Base-by-base conservation (phyloP, 805 yeast species). In the Grigorovia humatica region DNA sequence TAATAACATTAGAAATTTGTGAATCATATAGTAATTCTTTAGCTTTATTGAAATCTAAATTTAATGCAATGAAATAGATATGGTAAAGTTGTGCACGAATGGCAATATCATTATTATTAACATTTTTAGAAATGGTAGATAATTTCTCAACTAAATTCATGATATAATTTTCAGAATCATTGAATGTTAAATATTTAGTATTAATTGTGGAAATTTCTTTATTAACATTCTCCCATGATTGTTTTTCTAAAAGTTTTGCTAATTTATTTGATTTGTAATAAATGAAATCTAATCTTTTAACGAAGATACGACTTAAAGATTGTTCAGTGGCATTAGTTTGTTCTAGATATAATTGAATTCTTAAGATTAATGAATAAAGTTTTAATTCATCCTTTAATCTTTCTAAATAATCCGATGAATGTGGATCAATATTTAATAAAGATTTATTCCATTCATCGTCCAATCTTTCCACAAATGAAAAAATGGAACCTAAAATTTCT, bases 361-460 rank as follows among this genome's bases (percentile, higher is more conserved):
- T 82, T 55, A 93, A 78, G 55, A 93, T 77, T 65, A 88, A 75
- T 51, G 76, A 75, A 73, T 89, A 91, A 51, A 93, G 75, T 42
- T 71, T 71, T 55, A 82, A 76, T 73, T 93, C 99, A 69, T 90
- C 96, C 69, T 83, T 84, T 65, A 93, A 78, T 68, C 98, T 81
- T 59, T 84, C 86, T 59, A 93, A 79, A 70, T 91, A 93, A 70
- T 93, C 99, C 52, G 88, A 83, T 23, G 97, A 85, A 68, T 93
- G 97, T 46, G 97, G 96, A 69, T 93, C 98, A 62, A 88, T 83
- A 59, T 80, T 80, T 66, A 90, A 89, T 62, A 93, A 77, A 47
- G 95, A 88, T 59, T 84, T 82, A 55, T 86, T 85, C 63, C 90
- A 84, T 73, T 93, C 99, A 64, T 91, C 98, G 66, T 89, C 96